Conservation (phyloP, 1,139 yeast species). For the Pichia sp. region DNA sequence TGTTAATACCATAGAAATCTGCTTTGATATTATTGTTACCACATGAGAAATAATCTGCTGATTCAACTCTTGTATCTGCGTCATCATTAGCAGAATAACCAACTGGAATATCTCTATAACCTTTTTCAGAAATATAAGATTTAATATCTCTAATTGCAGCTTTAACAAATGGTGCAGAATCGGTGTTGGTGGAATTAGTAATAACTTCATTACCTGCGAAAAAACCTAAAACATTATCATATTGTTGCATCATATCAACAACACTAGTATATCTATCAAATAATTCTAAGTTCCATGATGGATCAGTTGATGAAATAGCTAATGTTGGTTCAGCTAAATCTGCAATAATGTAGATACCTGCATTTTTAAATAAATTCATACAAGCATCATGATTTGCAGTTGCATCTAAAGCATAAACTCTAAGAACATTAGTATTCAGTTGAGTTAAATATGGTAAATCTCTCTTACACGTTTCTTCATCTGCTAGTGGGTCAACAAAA, state of each 20-base stretch:
- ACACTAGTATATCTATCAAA: slow-evolving; percentile 62
- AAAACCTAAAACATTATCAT: slow-evolving; percentile 69
- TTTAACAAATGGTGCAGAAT: slow-evolving; percentile 73
- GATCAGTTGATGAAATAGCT: slow-evolving; percentile 57
- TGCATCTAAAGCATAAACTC: slow-evolving; percentile 72
- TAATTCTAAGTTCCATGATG: slow-evolving; percentile 54
- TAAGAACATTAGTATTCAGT: slow-evolving; percentile 58
- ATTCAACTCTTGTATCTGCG: slow-evolving; percentile 53
- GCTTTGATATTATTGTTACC: slow-evolving; percentile 62
- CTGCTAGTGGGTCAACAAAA: slow-evolving; percentile 64
- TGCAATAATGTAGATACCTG: slow-evolving; percentile 72
- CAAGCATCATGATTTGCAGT: slow-evolving; percentile 61
- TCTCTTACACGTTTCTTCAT: slow-evolving; percentile 60
- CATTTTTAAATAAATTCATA: slow-evolving; percentile 60
- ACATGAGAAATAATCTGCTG: slow-evolving; percentile 74
- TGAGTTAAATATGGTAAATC: slow-evolving; percentile 64
- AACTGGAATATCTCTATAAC: slow-evolving; percentile 65
- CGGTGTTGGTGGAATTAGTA: slow-evolving; percentile 59
- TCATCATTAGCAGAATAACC: slow-evolving; percentile 83
- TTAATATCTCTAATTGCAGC: slow-evolving; percentile 79
- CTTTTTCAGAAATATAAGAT: slow-evolving; percentile 50
- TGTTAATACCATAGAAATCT: slow-evolving; percentile 90
- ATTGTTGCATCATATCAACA: slow-evolving; percentile 57
- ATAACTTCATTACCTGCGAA: slow-evolving; percentile 83
- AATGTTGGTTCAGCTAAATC: slow-evolving; percentile 65